These are phyloP conservation scores for Trypanosoma theileri DNA, from an alignment of 208 protist genomes.

Conservation along the genomic window DNA sequence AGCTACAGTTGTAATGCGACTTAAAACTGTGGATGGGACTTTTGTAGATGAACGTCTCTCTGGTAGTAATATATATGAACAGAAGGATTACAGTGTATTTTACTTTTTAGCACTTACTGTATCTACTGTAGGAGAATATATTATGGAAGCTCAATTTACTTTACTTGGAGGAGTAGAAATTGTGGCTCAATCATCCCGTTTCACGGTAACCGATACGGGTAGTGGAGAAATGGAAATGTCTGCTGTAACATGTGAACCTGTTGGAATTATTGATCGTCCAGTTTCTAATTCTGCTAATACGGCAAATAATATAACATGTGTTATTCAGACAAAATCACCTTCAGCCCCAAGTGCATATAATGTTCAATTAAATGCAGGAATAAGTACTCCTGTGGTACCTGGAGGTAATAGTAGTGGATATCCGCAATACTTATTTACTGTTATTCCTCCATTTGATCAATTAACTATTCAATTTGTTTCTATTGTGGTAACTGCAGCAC, in stretches of 20 bases:
- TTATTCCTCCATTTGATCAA: conserved; percentile 39
- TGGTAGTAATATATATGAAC: conserved; percentile 42
- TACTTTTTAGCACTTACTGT: conserved; percentile 54
- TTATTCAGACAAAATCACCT: conserved; percentile 33
- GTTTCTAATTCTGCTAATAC: background rate
- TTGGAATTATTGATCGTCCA: conserved; percentile 38
- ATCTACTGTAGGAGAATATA: conserved; percentile 48
- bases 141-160: conserved; percentile 60
- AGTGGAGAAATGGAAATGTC: background rate
- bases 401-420: conserved; percentile 35
- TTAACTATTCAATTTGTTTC: conserved; percentile 51
- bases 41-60: conserved; percentile 34
- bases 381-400: conserved; percentile 31
- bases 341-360: conserved; percentile 43
- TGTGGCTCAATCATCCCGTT: conserved; percentile 32
- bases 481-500: conserved; percentile 36
- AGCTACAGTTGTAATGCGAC: conserved; percentile 47
- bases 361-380: conserved; percentile 57
- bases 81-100: conserved; percentile 52
- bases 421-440: conserved; percentile 62
- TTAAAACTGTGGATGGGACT: conserved; percentile 39
- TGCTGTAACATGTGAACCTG: conserved; percentile 51
- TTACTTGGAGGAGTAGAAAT: conserved; percentile 47
- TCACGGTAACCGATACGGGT: conserved; percentile 38
- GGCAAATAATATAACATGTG: conserved; percentile 35